phyloP scores from a whole-genome alignment of 176 grass and related monocot genomes.

The Bromus sterilis region DNA sequence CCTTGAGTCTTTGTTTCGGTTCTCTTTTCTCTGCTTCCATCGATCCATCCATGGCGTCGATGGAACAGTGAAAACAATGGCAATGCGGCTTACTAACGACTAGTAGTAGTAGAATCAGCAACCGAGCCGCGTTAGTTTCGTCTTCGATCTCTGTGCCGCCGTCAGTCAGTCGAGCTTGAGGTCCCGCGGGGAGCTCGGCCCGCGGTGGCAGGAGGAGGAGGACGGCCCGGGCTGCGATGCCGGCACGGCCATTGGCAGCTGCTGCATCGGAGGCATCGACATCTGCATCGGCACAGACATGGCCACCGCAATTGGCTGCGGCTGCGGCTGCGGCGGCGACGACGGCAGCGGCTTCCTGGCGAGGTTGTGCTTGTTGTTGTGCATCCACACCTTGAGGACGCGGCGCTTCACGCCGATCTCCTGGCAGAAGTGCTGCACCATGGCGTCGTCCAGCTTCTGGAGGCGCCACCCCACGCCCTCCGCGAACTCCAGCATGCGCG shows the following conservation, averaged over 20 bases:
- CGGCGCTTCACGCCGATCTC: conserved; percentile 86
- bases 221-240: background rate
- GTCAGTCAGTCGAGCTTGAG: conserved; percentile 35
- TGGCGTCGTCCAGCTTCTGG: conserved; percentile 70
- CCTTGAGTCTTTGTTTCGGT: background rate
- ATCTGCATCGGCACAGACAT: background rate
- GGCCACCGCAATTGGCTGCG: background rate
- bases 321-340: background rate
- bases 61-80: conserved; percentile 39
- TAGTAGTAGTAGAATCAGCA: conserved; percentile 10
- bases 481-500: conserved; percentile 79
- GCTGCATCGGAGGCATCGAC: background rate
- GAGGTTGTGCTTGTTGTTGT: conserved; percentile 97
- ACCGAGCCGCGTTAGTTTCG: background rate
- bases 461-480: conserved; percentile 76
- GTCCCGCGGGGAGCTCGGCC: background rate
- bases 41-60: background rate
- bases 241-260: background rate
- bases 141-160: background rate
- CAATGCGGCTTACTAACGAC: conserved; percentile 23
- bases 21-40: background rate
- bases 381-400: conserved; percentile 98
- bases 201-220: conserved; percentile 17
- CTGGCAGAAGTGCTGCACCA: conserved; percentile 77
- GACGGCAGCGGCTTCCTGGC: conserved; percentile 33